phyloP scores from a whole-genome alignment of 768 basidiomycete species.

The Chalciporus chontae region DNA sequence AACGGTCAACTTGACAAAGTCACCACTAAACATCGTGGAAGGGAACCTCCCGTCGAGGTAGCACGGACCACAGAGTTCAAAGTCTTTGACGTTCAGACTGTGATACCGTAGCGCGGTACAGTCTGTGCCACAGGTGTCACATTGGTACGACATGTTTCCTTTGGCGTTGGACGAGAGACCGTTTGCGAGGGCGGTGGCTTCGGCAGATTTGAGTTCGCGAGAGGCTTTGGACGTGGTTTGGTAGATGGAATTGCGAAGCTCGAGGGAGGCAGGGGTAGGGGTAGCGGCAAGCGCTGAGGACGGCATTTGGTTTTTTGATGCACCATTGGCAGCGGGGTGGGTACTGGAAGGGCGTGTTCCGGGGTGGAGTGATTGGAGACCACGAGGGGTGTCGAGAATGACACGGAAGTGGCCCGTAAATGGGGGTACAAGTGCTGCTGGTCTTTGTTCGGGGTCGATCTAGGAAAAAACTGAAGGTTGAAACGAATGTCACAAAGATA shows the following conservation, averaged over 20 bases:
- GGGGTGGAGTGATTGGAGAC: conserved; percentile 89
- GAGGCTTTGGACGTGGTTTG: conserved; percentile 85
- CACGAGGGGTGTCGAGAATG: conserved; percentile 93
- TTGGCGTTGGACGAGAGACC: conserved; percentile 42
- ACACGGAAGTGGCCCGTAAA: conserved; percentile 99
- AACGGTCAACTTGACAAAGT: conserved; percentile 84
- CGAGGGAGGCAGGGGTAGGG: conserved; percentile 70
- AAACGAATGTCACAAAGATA: neutral
- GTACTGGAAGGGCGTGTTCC: conserved; percentile 59
- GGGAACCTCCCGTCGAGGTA: conserved; percentile 98
- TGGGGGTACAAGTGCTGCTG: conserved; percentile 90
- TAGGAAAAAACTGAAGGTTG: conserved; percentile 32
- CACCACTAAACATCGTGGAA: conserved; percentile 91
- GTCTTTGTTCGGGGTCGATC: conserved; percentile 97
- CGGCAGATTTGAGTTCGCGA: conserved; percentile 59
- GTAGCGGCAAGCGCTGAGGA: conserved; percentile 7
- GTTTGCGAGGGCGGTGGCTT: conserved; percentile 65
- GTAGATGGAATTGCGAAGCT: conserved; percentile 85
- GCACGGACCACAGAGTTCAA: conserved; percentile 87
- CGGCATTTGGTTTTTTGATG: conserved; percentile 35
- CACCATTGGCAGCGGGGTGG: conserved; percentile 46
- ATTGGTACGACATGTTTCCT: conserved; percentile 60
- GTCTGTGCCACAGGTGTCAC: conserved; percentile 94
- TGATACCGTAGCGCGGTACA: conserved; percentile 89
- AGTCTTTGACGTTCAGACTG: conserved; percentile 87